Percentiles rank a stretch among this genome's conserved stretches.
These are phyloP conservation scores for Hypomontagnella monticulosa DNA, from an alignment of 495 filamentous ascomycete species.

Conservation along the genomic window DNA sequence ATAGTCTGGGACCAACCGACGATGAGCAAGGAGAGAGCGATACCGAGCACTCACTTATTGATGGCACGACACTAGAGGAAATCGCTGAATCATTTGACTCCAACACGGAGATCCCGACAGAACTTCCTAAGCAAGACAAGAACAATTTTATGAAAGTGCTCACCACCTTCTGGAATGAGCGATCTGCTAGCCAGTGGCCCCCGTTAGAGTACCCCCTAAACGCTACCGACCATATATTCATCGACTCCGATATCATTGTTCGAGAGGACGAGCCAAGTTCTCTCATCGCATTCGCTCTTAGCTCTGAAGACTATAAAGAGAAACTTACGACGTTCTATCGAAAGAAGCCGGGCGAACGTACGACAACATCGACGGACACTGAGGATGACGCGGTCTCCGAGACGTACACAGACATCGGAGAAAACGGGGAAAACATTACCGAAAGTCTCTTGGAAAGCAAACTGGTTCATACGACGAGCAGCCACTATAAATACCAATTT, in stretches of 20 bases:
- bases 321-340: slow-evolving; percentile 71
- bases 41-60: slow-evolving; percentile 68
- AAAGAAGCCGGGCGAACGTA: slow-evolving; percentile 45
- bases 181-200: slow-evolving; percentile 96
- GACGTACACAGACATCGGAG: slow-evolving; percentile 43
- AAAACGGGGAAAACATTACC: slow-evolving; percentile 35
- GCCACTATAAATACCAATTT: slow-evolving; percentile 94
- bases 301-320: slow-evolving; percentile 81
- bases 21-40: slow-evolving; percentile 78
- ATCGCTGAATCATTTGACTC: slow-evolving; percentile 73
- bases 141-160: slow-evolving; percentile 93
- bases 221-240: slow-evolving; percentile 91
- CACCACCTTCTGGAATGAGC: slow-evolving; percentile 97
- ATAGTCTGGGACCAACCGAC: slow-evolving; percentile 61
- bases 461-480: slow-evolving; percentile 82
- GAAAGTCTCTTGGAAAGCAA: slow-evolving; percentile 76
- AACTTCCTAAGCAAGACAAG: slow-evolving; percentile 90
- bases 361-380: slow-evolving; percentile 46
- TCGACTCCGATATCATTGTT: slow-evolving; percentile 97
- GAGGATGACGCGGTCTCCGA: slow-evolving; percentile 40
- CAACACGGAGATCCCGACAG: slow-evolving; percentile 70
- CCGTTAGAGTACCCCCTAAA: slow-evolving; percentile 91
- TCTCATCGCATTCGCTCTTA: slow-evolving; percentile 90
- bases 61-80: slow-evolving; percentile 64
- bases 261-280: slow-evolving; percentile 98